Evolutionary conservation across 768 basidiomycete species (phyloP).

Genomic region (Podaxis sp.): DNA sequence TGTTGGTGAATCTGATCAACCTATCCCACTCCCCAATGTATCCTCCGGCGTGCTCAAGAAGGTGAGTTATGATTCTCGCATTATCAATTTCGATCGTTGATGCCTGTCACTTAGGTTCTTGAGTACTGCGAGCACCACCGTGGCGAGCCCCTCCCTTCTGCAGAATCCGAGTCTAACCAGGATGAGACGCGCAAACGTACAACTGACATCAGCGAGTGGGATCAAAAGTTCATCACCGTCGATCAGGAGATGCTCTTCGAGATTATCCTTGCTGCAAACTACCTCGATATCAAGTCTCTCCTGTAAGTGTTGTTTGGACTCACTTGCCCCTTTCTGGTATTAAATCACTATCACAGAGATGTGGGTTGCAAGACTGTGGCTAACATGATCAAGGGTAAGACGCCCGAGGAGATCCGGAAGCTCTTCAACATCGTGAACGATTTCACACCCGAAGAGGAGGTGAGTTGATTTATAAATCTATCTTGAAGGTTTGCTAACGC

Average conservation of each 20-base stretch:
- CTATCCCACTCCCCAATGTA: constrained; percentile 93
- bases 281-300: constrained; percentile 98
- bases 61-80: constrained; percentile 38
- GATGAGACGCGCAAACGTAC: constrained; percentile 97
- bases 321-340: background rate
- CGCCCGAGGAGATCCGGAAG: constrained; percentile 98
- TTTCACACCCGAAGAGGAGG: constrained; percentile 99
- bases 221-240: constrained; percentile 96
- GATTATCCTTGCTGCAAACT: constrained; percentile 99
- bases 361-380: constrained; percentile 99
- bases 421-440: constrained; percentile 98
- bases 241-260: constrained; percentile 99
- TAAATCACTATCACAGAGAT: constrained; percentile 50
- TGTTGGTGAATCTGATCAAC: constrained; percentile 90
- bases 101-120: constrained; percentile 60
- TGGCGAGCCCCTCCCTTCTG: constrained; percentile 89
- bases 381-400: constrained; percentile 99
- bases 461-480: constrained; percentile 26
- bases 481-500: constrained; percentile 11
- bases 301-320: constrained; percentile 59
- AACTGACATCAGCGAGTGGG: constrained; percentile 99
- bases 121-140: constrained; percentile 99
- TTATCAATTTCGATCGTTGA: constrained; percentile 12
- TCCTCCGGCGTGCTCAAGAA: constrained; percentile 91
- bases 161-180: constrained; percentile 74